Base-by-base conservation (phyloP, 352 stramenopile genomes). In the Plasmopara viticola region DNA sequence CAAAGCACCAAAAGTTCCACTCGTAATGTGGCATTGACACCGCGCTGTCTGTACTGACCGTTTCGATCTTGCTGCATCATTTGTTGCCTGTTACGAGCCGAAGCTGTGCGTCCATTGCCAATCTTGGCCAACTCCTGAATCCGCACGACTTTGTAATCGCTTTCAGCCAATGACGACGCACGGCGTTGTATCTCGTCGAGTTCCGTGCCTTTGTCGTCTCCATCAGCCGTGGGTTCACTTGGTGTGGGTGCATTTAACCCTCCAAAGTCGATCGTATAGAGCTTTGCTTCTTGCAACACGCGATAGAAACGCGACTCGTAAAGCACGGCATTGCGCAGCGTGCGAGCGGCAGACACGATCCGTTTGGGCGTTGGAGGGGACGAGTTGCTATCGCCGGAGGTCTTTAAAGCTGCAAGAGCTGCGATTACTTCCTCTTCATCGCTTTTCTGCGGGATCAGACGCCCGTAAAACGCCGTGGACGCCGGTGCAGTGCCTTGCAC, bases 81-180 rank as follows among this genome's bases (percentile, higher is more conserved):
- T 41, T 66, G 53, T 40, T 65, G 58, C 9, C 59, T 55, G 29
- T 46, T 69, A 13, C 66, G 43, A 17, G 40, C 54, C 5, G 62
- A 66, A 0, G 52, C 44, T 6, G 63, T 64, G 44, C 70, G 70
- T 3, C 53, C 62, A 25, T 34, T 45, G 7, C 34, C 44, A 0
- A 49, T n/a, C 44, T 81, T 87, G 31, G 74, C 57, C 51, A 86
- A 65, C 49, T 86, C 74, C 64, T 80, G 74, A 53, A 87, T 80
- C 28, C 68, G 67, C 40, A 83, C 77, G 39, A 78, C 59, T 39
- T 73, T 71, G 48, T 76, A 74, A 49, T 79, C 68, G 49, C 62
- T 72, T 44, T 74, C 62, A 10, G 61, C 59, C 10, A 74, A 41
- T 3, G 64, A 62, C 38, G 52, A 25, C 15, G 61, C 59, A 6